These are phyloP conservation scores for Ceratobasidium sp. DNA, from an alignment of 1,284 basidiomycete genomes.

Conservation along the genomic window DNA sequence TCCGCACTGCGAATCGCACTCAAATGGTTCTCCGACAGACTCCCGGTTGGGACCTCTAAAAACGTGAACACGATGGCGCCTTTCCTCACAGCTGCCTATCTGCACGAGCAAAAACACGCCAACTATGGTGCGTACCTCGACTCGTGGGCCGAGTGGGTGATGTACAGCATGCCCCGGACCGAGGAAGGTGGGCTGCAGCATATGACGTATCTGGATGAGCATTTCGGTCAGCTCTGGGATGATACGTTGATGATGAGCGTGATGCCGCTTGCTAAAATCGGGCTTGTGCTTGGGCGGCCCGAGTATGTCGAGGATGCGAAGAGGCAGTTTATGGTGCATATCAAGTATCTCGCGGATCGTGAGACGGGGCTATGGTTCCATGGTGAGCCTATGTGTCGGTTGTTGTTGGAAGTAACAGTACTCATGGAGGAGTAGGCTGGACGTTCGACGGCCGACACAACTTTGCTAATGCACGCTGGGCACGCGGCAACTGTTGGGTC, in stretches of 20 bases:
- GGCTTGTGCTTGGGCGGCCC: conserved; percentile 67
- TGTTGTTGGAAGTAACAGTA: conserved; percentile 49
- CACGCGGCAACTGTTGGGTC: conserved; percentile 75
- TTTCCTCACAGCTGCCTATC: conserved; percentile 68
- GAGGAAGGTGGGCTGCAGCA: conserved; percentile 73
- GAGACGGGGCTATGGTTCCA: conserved; percentile 69
- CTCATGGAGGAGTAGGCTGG: conserved; percentile 60
- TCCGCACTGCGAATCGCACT: conserved; percentile 65
- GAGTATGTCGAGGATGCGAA: conserved; percentile 73
- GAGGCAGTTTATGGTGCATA: conserved; percentile 69
- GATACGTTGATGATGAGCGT: conserved; percentile 78
- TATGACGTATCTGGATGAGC: conserved; percentile 68
- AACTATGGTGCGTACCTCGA: conserved; percentile 65
- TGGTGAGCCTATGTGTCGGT: conserved; percentile 58
- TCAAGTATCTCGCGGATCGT: conserved; percentile 67
- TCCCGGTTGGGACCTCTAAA: conserved; percentile 71
- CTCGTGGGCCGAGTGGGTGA: conserved; percentile 76
- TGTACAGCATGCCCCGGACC: conserved; percentile 71
- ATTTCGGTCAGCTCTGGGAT: conserved; percentile 74
- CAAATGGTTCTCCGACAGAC: conserved; percentile 70
- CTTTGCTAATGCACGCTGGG: conserved; percentile 72
- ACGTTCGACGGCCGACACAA: conserved; percentile 67
- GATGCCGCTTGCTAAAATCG: conserved; percentile 72
- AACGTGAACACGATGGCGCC: conserved; percentile 79
- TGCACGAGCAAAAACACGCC: conserved; percentile 62